Evolutionary conservation across 768 basidiomycete species (phyloP).

Genomic region (Panaeolus cyanescens): DNA sequence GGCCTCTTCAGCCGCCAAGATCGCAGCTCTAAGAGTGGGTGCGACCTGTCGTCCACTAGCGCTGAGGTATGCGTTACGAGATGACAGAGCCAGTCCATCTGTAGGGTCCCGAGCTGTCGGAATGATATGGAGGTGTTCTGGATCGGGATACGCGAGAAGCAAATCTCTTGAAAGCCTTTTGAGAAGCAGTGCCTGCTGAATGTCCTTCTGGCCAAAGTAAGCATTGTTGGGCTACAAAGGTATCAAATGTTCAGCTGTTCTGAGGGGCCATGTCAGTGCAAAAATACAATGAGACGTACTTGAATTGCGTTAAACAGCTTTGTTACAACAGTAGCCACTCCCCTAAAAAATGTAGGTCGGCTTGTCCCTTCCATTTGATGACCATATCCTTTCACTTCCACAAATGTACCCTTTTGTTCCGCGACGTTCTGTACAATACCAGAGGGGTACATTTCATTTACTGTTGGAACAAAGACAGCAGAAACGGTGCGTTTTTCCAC

Average conservation of each 20-base stretch:
- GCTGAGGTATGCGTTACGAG: slow-evolving; percentile 85
- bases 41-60: slow-evolving; percentile 63
- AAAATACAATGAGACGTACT: slow-evolving; percentile 43
- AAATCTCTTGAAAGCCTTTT: slow-evolving; percentile 79
- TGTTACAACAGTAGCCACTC: slow-evolving; percentile 92
- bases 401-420: slow-evolving; percentile 83
- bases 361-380: slow-evolving; percentile 92
- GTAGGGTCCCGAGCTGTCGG: slow-evolving; percentile 75
- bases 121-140: slow-evolving; percentile 79
- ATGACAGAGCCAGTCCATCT: slow-evolving; percentile 83
- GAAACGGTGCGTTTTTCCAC: slow-evolving; percentile 42
- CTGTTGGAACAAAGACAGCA: slow-evolving; percentile 80
- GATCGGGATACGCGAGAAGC: slow-evolving; percentile 74
- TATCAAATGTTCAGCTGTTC: not conserved
- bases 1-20: slow-evolving; percentile 53
- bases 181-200: slow-evolving; percentile 91
- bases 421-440: slow-evolving; percentile 79
- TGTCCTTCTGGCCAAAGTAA: slow-evolving; percentile 98
- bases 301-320: slow-evolving; percentile 94
- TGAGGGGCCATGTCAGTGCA: not conserved
- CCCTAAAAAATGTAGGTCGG: slow-evolving; percentile 91
- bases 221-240: slow-evolving; percentile 78
- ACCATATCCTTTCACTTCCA: slow-evolving; percentile 89
- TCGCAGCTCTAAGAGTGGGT: slow-evolving; percentile 68
- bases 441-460: slow-evolving; percentile 89